A percentile compares a stretch with the other conserved stretches of the same genome.
phyloP scores from a whole-genome alignment of 768 basidiomycete species.

The Pisolithus albus region DNA sequence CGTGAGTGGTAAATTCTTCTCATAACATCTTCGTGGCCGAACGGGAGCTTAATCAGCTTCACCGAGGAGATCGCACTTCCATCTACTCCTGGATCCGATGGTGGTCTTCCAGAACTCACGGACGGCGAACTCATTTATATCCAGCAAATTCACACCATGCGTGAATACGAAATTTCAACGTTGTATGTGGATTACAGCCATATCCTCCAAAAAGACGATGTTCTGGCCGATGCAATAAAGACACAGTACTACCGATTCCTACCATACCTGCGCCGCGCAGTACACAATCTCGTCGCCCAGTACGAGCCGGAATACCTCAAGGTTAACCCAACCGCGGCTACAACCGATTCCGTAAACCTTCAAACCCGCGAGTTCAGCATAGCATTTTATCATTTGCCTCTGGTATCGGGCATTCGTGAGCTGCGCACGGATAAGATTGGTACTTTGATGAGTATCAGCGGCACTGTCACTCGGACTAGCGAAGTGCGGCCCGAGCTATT shows the following conservation, averaged over 20 bases:
- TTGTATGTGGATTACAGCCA: constrained; percentile 96
- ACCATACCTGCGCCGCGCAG: constrained; percentile 86
- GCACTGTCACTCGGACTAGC: constrained; percentile 94
- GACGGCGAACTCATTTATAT: constrained; percentile 76
- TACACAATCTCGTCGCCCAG: constrained; percentile 82
- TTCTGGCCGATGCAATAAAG: constrained; percentile 88
- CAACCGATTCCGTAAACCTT: constrained; percentile 80
- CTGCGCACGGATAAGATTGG: constrained; percentile 91
- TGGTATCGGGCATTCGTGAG: constrained; percentile 92
- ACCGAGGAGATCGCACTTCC: constrained; percentile 75
- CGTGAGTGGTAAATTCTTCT: constrained; percentile 44
- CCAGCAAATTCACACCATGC: constrained; percentile 92
- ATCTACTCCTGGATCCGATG: constrained; percentile 77
- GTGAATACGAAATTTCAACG: constrained; percentile 88
- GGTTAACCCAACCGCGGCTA: constrained; percentile 84
- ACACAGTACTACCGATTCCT: constrained; percentile 96
- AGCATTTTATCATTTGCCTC: constrained; percentile 90
- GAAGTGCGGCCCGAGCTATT: constrained; percentile 95
- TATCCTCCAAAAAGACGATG: constrained; percentile 83
- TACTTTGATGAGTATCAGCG: constrained; percentile 89
- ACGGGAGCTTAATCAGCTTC: constrained; percentile 44
- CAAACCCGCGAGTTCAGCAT: constrained; percentile 91
- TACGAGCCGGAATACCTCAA: constrained; percentile 94
- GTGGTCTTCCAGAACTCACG: constrained; percentile 42
- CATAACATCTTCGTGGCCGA: not conserved